phyloP scores from a whole-genome alignment of 140 eudicot genomes.

The Stevia rebaudiana region DNA sequence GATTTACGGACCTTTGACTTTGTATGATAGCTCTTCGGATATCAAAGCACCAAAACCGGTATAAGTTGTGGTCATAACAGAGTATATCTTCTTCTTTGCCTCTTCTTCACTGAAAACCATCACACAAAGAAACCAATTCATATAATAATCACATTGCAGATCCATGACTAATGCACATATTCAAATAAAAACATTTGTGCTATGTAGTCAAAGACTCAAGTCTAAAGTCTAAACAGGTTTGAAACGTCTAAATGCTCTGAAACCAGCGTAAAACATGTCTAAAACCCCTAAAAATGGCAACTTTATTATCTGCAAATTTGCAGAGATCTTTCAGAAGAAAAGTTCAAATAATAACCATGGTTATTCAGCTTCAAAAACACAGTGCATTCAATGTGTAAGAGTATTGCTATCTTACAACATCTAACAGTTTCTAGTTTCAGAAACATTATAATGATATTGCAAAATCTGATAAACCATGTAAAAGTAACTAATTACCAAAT shows the following conservation, averaged over 20 bases:
- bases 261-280: no score
- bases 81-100: slow-evolving; percentile 92
- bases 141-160: not conserved
- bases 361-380: not conserved
- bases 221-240: no score
- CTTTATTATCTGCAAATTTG: not conserved
- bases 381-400: not conserved
- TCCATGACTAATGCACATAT: not conserved
- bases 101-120: slow-evolving; percentile 76
- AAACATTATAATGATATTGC: no score
- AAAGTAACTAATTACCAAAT: not conserved
- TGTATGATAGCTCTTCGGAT: slow-evolving; percentile 84
- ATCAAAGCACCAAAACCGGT: slow-evolving; percentile 94
- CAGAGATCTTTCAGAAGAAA: not conserved
- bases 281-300: no score
- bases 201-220: no score
- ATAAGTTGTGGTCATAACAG: slow-evolving; percentile 79
- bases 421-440: no score
- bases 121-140: slow-evolving; percentile 6
- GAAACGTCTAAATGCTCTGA: no score
- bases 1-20: slow-evolving; percentile 57
- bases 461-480: not conserved
- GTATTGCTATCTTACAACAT: not conserved
- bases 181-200: not conserved
- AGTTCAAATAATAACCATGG: not conserved